Percentiles rank a stretch among this genome's conserved stretches.
Conservation (phyloP, 2,329 filamentous ascomycete species). For the Botrytis fabae region DNA sequence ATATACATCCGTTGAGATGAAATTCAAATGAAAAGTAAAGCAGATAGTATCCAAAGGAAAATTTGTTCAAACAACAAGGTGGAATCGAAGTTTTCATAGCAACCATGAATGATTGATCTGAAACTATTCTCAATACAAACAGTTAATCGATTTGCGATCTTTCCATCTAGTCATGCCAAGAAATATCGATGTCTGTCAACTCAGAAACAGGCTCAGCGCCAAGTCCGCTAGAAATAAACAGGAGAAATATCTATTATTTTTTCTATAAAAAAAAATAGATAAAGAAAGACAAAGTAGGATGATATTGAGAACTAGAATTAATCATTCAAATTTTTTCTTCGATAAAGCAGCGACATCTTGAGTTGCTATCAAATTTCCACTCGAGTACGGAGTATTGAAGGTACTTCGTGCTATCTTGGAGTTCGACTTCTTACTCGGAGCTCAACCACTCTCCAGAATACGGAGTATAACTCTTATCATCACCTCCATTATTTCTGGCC, state of each 20-base stretch:
- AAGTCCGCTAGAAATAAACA: background rate
- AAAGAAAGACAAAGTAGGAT: background rate
- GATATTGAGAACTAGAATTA: background rate
- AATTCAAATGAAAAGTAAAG: slow-evolving; percentile 24
- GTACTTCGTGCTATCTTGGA: background rate
- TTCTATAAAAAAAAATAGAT: background rate
- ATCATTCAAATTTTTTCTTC: too few species aligned
- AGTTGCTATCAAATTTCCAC: background rate
- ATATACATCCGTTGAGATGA: background rate
- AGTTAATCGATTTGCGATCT: background rate
- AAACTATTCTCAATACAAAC: slow-evolving; percentile 6
- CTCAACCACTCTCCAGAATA: background rate
- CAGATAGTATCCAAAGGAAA: slow-evolving; percentile 31
- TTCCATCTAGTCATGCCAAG: background rate
- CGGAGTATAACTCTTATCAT: background rate
- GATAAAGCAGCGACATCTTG: background rate
- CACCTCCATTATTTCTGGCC: background rate
- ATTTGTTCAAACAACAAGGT: slow-evolving; percentile 33
- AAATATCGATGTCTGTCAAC: background rate
- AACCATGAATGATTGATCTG: background rate
- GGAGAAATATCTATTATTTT: background rate
- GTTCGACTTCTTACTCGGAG: background rate
- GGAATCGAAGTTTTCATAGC: slow-evolving; percentile 29
- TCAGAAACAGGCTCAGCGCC: background rate
- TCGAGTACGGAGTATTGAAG: background rate